These are phyloP conservation scores for Blastobotrys illinoisensis DNA, from an alignment of 1,139 yeast species.

Conservation along the genomic window DNA sequence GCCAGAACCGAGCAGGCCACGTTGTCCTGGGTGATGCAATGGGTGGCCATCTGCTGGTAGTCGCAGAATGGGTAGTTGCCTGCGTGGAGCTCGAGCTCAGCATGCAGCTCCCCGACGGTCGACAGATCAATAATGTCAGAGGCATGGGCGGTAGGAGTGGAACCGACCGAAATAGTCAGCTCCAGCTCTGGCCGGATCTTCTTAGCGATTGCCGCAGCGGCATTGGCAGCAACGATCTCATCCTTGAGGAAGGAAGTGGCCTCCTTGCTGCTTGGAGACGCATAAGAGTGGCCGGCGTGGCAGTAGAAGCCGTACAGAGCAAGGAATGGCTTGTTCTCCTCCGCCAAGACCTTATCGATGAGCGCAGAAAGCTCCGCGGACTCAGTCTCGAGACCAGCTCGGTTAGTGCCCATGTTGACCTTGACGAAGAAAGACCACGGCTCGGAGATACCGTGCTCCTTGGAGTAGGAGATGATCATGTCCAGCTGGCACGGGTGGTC, in stretches of 20 bases:
- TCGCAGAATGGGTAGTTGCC: conserved; percentile 74
- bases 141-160: conserved; percentile 77
- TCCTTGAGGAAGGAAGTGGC: conserved; percentile 47
- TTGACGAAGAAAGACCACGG: conserved; percentile 45
- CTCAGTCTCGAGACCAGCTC: conserved; percentile 41
- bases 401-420: conserved; percentile 43
- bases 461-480: conserved; percentile 38
- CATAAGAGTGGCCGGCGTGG: conserved; percentile 75
- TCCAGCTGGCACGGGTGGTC: conserved; percentile 57
- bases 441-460: conserved; percentile 26
- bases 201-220: conserved; percentile 43
- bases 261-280: conserved; percentile 40
- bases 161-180: conserved; percentile 59
- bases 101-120: conserved; percentile 30
- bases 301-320: conserved; percentile 62
- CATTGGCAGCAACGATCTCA: conserved; percentile 53
- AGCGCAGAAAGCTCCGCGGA: conserved; percentile 28
- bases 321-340: conserved; percentile 12
- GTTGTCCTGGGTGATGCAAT: conserved; percentile 43
- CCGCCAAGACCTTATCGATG: conserved; percentile 23
- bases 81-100: conserved; percentile 62
- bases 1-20: conserved; percentile 58
- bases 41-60: conserved; percentile 68
- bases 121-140: conserved; percentile 34
- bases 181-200: conserved; percentile 28